Evolutionary conservation across 768 basidiomycete species (phyloP), one percentile per base, ranked within the genome.

Genomic region (Dioszegia aurantiaca): DNA sequence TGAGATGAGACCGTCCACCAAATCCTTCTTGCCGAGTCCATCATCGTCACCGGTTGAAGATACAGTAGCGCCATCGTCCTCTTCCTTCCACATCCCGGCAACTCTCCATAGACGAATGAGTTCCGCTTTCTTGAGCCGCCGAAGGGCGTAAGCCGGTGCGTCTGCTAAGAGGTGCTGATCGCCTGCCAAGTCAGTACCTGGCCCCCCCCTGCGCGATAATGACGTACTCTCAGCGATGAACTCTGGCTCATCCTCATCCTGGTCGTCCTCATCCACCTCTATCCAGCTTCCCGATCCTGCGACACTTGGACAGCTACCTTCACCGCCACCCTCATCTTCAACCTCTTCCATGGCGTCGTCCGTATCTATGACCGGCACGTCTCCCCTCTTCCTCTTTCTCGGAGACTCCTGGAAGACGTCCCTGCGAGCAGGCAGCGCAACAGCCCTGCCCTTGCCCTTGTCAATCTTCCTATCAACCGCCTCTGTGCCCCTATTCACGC

Each of bases 41-140:
- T 48, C 61, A 21, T 68, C 68, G 10, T 70, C 72, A 2, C 58
- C 67, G 1, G 46, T 58, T 4, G 47, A 51, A 12, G 52, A 43
- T 3, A 40, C 48, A 26, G 48, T 23, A 19, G 37, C 55, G n/a
- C 28, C 55, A 19, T 63, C 61, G 31, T 64, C 65, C 11, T 64
- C 63, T 17, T 31, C 58, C 5, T 58, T 55, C 68, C 70, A 72
- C 63, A 76, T 67, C 17, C 75, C 75, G 1, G 73, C 73, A 17
- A 76, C 75, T 47, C 68, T 69, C 75, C 75, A 76, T 23, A 76
- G 47, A 11, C 75, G 61, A 26, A 73, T 60, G n/a, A 76, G 64
- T 48, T 76, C 75, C 0, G 71, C 69, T 49, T 74, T 76, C 27
- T 65, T 58, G 17, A 76, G 59, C 3, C 73, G 68, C 40, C 65